Conservation (phyloP, 768 basidiomycete genomes). For the Ramaria sp. region DNA sequence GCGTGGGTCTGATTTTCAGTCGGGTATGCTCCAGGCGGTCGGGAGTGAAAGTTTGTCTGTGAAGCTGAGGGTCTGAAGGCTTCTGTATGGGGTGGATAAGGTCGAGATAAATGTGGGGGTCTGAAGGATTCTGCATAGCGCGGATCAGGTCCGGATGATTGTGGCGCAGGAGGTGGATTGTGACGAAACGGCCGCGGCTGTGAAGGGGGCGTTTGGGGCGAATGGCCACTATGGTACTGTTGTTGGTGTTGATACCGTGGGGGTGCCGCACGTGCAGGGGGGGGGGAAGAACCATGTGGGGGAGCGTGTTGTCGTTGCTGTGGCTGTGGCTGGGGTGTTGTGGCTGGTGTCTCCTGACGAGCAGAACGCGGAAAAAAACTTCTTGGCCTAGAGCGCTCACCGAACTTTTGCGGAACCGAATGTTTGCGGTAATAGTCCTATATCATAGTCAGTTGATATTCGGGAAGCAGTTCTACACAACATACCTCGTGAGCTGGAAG, state of each 20-base stretch:
- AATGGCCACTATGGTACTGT: conserved; percentile 10
- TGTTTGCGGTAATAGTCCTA: conserved; percentile 51
- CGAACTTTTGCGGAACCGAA: conserved; percentile 40
- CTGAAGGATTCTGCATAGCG: conserved; percentile 11
- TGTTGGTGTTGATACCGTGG: conserved; percentile 11
- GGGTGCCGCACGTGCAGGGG: neutral
- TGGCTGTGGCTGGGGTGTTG: conserved; percentile 19
- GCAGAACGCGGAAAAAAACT: conserved; percentile 36
- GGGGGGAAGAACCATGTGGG: conserved; percentile 16
- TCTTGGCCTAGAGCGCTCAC: conserved; percentile 21
- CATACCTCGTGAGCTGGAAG: conserved; percentile 45
- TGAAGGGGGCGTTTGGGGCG: conserved; percentile 2
- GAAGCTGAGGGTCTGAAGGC: conserved; percentile 16
- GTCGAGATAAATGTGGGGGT: conserved; percentile 10
- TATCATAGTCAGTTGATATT: neutral
- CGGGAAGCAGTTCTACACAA: neutral
- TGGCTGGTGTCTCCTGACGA: conserved; percentile 18
- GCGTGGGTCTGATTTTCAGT: conserved; percentile 8
- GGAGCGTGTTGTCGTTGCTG: conserved; percentile 20
- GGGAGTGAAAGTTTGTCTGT: conserved; percentile 27
- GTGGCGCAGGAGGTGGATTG: conserved; percentile 11
- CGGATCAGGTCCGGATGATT: conserved; percentile 9
- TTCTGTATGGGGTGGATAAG: conserved; percentile 11
- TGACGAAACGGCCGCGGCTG: conserved; percentile 6
- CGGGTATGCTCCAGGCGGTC: conserved; percentile 11